Base-by-base conservation (phyloP, 1,139 yeast genomes). In the Yamadazyma taylorii region DNA sequence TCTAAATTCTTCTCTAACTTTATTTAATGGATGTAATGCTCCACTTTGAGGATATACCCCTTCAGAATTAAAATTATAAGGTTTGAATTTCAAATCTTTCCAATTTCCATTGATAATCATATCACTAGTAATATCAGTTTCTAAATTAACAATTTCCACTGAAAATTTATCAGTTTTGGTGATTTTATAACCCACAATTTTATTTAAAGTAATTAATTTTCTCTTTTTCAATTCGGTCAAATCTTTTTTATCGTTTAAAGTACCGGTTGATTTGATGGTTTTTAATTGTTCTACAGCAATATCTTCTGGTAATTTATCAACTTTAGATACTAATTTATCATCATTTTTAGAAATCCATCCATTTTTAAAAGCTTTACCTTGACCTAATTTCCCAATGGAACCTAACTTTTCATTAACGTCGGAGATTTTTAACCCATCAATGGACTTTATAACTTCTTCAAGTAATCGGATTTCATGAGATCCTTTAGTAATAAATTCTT, bases 321-420 rank as follows among this genome's bases (percentile, higher is more conserved):
- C 72, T 61, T 74, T 79, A 17, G 88, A 68, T 35, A 86, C 77
- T 50, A 92, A 74, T 55, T 73, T 79, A 51, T 86, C 95, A 37
- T 94, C 95, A 46, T 84, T 85, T 62, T 92, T 92, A 49, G 78
- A 69, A 54, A 92, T 81, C 99, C 99, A 92, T 35, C 95, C 95
- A 62, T 90, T 90, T 66, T 89, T 92, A 76, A 92, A 92, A n/a
- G 97, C 98, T 56, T 90, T 84, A 53, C 95, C 96, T 68, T 92
- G 98, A 43, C 98, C 99, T 46, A 90, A 76, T 53, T 84, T 82
- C 42, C 97, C 97, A 45, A 80, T 78, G 35, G 81, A 68, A 35
- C 97, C 97, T 63, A 90, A 72, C 47, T 83, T 78, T 41, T 79
- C 61, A 49, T 79, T 78, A 41, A 92, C 95, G 41, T 92, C 97